Evolutionary conservation across 2,329 filamentous ascomycete species (phyloP).

Genomic region (Paecilomyces formosus): DNA sequence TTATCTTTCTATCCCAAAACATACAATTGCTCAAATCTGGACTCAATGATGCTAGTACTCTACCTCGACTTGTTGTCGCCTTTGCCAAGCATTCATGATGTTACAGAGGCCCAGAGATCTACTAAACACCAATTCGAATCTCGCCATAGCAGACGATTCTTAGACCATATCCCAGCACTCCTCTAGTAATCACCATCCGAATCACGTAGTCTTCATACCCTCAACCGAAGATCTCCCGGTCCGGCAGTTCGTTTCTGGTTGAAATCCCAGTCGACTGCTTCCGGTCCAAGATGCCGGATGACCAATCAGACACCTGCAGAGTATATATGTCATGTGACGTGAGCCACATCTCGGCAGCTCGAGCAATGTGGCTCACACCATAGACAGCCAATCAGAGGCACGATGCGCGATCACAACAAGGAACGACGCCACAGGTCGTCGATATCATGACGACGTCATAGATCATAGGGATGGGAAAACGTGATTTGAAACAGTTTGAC

Average conservation of each 20-base stretch:
- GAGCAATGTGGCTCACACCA: background rate
- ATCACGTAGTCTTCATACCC: background rate
- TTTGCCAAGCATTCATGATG: too few relatives aligned
- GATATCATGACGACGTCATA: background rate
- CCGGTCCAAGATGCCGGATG: background rate
- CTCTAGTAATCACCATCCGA: background rate
- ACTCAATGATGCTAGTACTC: too few relatives aligned
- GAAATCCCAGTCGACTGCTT: too few relatives aligned
- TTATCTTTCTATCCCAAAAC: background rate
- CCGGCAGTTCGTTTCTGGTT: background rate
- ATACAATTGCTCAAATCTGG: background rate
- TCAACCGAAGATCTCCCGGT: background rate
- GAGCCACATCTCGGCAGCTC: background rate
- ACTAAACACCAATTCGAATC: background rate
- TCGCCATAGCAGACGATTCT: background rate
- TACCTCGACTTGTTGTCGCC: too few relatives aligned
- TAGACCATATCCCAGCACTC: background rate
- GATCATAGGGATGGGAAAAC: background rate
- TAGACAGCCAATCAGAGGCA: background rate
- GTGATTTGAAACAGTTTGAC: too few relatives aligned
- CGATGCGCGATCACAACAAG: constrained; percentile 1
- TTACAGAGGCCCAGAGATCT: background rate
- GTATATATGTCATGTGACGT: background rate
- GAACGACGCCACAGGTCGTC: background rate
- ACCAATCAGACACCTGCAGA: background rate